These are phyloP conservation scores for Rubus idaeus DNA, from an alignment of 306 rosid genomes.

Conservation along the genomic window DNA sequence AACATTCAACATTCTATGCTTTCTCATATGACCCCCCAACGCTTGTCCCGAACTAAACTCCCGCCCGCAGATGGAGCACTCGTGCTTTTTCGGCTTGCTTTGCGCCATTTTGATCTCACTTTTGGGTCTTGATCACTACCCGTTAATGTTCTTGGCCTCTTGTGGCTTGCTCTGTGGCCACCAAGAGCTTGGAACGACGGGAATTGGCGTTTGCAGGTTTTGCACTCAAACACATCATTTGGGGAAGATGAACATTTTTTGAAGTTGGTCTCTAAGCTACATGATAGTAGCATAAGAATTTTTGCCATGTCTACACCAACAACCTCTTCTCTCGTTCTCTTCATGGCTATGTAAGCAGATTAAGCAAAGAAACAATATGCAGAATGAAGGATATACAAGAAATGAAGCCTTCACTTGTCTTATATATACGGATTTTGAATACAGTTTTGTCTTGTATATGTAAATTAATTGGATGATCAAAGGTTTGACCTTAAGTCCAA, in stretches of 20 bases:
- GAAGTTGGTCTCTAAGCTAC: constrained; percentile 15
- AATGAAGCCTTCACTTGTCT: no score
- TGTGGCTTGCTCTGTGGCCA: constrained; percentile 87
- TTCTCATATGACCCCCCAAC: constrained; percentile 77
- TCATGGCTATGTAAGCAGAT: no score
- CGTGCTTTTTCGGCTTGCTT: constrained; percentile 42
- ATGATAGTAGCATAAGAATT: constrained; percentile 37
- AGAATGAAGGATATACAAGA: no score
- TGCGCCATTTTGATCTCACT: constrained; percentile 16
- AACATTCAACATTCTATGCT: constrained; percentile 32
- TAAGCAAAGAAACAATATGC: no score
- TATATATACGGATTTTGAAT: no score
- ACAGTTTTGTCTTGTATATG: no score
- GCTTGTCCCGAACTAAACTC: constrained; percentile 70
- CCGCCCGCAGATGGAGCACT: constrained; percentile 59
- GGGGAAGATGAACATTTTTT: not conserved
- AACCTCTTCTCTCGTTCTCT: no score
- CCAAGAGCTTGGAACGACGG: constrained; percentile 78
- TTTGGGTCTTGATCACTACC: constrained; percentile 4
- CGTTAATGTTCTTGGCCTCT: constrained; percentile 26
- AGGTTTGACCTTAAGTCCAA: no score
- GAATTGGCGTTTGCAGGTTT: constrained; percentile 67
- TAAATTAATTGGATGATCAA: no score
- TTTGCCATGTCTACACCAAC: constrained; percentile 25
- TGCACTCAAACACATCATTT: constrained; percentile 37